phyloP scores from a whole-genome alignment of 495 filamentous ascomycete species.

The Penicillium psychrofluorescens region DNA sequence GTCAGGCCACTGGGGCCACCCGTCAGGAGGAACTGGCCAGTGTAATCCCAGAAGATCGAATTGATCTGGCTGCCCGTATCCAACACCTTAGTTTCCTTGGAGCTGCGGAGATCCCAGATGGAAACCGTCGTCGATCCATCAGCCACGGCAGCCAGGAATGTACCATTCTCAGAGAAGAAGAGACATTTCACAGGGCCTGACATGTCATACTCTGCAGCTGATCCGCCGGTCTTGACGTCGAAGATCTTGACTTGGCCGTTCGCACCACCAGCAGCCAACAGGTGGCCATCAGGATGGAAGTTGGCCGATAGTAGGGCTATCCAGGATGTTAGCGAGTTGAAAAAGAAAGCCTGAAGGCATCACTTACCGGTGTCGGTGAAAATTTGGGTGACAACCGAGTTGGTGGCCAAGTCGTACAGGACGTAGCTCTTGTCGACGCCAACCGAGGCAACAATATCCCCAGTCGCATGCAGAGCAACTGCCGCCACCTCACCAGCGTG shows the following conservation, averaged over 20 bases:
- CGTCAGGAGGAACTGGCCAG: slow-evolving; percentile 83
- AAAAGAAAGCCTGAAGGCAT: background rate
- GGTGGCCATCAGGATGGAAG: slow-evolving; percentile 93
- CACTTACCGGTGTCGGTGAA: slow-evolving; percentile 75
- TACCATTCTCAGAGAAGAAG: slow-evolving; percentile 95
- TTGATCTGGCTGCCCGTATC: slow-evolving; percentile 72
- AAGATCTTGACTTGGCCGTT: slow-evolving; percentile 79
- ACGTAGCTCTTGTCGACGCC: slow-evolving; percentile 91
- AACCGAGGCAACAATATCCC: slow-evolving; percentile 76
- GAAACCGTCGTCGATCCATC: slow-evolving; percentile 67
- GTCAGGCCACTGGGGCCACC: slow-evolving; percentile 74
- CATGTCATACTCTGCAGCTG: slow-evolving; percentile 63
- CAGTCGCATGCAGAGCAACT: slow-evolving; percentile 75
- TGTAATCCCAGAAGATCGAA: slow-evolving; percentile 83
- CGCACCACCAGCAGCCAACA: slow-evolving; percentile 75
- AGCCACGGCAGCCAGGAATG: slow-evolving; percentile 76
- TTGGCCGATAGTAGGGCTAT: slow-evolving; percentile 68
- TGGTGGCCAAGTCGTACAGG: slow-evolving; percentile 71
- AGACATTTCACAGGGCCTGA: slow-evolving; percentile 63
- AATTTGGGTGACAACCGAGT: slow-evolving; percentile 62
- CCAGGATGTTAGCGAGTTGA: background rate
- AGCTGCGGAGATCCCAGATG: slow-evolving; percentile 88
- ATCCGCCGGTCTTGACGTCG: slow-evolving; percentile 65
- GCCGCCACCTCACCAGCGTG: slow-evolving; percentile 78
- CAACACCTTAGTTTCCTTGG: slow-evolving; percentile 66